A percentile compares a stretch with the other conserved stretches of the same genome.
phyloP scores from a whole-genome alignment of 1,284 basidiomycete genomes.

The Xanthoconium separans region DNA sequence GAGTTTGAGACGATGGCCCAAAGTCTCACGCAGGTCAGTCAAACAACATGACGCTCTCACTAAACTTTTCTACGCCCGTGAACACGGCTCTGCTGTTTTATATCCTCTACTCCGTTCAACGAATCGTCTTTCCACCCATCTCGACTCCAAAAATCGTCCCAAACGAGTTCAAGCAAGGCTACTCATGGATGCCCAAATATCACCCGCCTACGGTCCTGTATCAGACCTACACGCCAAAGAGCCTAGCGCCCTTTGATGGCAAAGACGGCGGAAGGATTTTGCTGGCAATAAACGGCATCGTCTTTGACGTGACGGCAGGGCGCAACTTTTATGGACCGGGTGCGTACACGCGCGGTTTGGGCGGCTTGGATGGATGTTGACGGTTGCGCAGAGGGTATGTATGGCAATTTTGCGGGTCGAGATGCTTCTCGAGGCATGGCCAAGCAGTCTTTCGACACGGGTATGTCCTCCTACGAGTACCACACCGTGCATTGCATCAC shows the following conservation, averaged over 20 bases:
- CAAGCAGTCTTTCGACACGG: constrained; percentile 90
- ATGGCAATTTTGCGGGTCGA: constrained; percentile 94
- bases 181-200: constrained; percentile 83
- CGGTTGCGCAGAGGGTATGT: constrained; percentile 70
- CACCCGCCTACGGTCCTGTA: constrained; percentile 78
- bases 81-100: constrained; percentile 77
- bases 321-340: constrained; percentile 92
- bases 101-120: constrained; percentile 75
- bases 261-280: constrained; percentile 71
- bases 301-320: constrained; percentile 90
- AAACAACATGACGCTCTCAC: constrained; percentile 22
- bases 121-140: constrained; percentile 67
- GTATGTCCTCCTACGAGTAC: constrained; percentile 46
- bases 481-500: neutral
- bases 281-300: constrained; percentile 82
- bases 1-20: no score
- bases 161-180: constrained; percentile 71
- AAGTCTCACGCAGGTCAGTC: constrained; percentile 1
- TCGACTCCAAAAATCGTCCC: constrained; percentile 51
- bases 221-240: constrained; percentile 74
- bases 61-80: constrained; percentile 64
- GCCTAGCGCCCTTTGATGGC: constrained; percentile 70
- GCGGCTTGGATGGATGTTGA: neutral
- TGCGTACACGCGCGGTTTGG: constrained; percentile 39
- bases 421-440: constrained; percentile 96